phyloP scores from a whole-genome alignment of 169 alveolate species.

The Plasmodium cynomolgi region DNA sequence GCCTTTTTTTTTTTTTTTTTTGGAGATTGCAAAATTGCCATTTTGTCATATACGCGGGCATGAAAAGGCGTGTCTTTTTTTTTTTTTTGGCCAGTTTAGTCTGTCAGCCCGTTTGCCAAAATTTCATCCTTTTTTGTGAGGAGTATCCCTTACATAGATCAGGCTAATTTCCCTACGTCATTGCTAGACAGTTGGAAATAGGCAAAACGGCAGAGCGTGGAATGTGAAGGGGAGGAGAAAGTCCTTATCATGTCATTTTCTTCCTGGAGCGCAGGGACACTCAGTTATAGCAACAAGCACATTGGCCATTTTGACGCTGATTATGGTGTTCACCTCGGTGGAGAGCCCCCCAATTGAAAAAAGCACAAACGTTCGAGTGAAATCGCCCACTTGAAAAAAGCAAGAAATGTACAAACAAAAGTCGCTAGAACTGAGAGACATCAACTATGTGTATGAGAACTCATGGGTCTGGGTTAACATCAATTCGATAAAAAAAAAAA shows the following conservation, averaged over 20 bases:
- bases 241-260: neutral
- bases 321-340: neutral
- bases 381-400: neutral
- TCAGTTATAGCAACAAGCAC: neutral
- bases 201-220: neutral
- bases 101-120: neutral
- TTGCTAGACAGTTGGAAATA: neutral
- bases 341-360: neutral
- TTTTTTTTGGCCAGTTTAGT: neutral
- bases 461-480: slow-evolving; percentile 76
- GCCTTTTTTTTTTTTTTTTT: neutral
- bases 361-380: neutral
- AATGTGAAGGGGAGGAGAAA: neutral
- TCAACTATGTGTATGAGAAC: slow-evolving; percentile 59
- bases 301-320: neutral
- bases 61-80: neutral
- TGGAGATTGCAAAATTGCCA: neutral
- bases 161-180: neutral
- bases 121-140: neutral
- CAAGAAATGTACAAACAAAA: slow-evolving; percentile 64
- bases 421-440: slow-evolving; percentile 58
- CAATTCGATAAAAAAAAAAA: slow-evolving; percentile 68
- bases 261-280: neutral
- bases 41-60: neutral
- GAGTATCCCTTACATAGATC: neutral